A percentile compares a stretch with the other conserved stretches of the same genome.
phyloP scores from a whole-genome alignment of 352 stramenopile genomes.

The Globisporangium nagaii region DNA sequence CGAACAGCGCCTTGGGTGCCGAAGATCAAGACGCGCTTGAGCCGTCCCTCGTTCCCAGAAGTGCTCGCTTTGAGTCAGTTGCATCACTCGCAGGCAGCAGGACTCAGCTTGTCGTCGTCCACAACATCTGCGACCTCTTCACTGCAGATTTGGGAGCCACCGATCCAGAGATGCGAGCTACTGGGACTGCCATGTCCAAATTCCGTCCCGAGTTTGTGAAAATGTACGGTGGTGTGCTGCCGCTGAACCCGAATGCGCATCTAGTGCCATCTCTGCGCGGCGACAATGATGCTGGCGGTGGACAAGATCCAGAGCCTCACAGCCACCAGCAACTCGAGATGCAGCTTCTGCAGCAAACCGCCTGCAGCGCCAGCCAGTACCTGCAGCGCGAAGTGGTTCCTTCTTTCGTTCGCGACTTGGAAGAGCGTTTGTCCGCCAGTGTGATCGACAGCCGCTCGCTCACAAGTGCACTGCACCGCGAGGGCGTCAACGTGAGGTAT shows the following conservation, averaged over 20 bases:
- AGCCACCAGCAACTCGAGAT: constrained; percentile 15
- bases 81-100: background rate
- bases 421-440: constrained; percentile 12
- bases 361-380: constrained; percentile 28
- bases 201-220: constrained; percentile 53
- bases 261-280: background rate
- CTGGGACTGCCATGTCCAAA: constrained; percentile 20
- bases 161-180: constrained; percentile 3
- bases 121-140: constrained; percentile 31
- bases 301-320: background rate
- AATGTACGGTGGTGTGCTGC: constrained; percentile 26
- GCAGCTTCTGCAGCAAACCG: constrained; percentile 29
- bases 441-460: constrained; percentile 38
- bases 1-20: background rate
- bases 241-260: constrained; percentile 31
- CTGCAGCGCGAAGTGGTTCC: constrained; percentile 37
- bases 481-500: constrained; percentile 55
- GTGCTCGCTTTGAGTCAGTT: constrained; percentile 3
- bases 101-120: constrained; percentile 10
- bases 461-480: constrained; percentile 31
- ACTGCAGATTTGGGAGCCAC: constrained; percentile 17
- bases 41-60: background rate
- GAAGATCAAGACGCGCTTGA: background rate
- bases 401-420: constrained; percentile 36
- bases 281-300: background rate